These are phyloP conservation scores for Aethionema arabicum DNA, from an alignment of 345 rosid species.

Conservation along the genomic window DNA sequence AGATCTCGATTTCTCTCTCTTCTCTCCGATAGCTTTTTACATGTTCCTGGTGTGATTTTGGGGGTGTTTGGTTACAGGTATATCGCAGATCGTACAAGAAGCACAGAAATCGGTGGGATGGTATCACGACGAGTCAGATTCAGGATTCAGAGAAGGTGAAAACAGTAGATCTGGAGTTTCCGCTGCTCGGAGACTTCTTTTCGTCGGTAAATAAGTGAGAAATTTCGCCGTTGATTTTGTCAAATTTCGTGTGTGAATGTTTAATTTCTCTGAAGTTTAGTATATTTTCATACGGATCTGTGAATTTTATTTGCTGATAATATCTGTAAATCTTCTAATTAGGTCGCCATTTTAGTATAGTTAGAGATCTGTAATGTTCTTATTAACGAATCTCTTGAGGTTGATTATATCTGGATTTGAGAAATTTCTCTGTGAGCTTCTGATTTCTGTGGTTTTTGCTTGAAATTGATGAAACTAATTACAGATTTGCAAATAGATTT, in stretches of 20 bases:
- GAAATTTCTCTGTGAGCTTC: too few species aligned
- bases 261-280: not conserved
- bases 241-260: not conserved
- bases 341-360: too few species aligned
- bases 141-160: conserved; percentile 39
- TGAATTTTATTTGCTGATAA: too few species aligned
- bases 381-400: too few species aligned
- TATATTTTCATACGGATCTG: too few species aligned
- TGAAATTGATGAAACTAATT: too few species aligned
- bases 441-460: too few species aligned
- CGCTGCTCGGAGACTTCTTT: conserved; percentile 44
- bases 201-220: conserved; percentile 25
- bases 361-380: too few species aligned
- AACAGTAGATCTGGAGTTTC: conserved; percentile 25
- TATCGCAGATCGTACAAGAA: conserved; percentile 60
- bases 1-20: not conserved
- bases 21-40: not conserved
- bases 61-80: conserved; percentile 46
- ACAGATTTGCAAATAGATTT: too few species aligned
- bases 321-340: too few species aligned
- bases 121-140: conserved; percentile 70
- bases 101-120: conserved; percentile 82
- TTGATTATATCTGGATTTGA: too few species aligned
- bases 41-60: not conserved
- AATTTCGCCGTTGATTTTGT: not conserved